Evolutionary conservation across 208 protist genomes (phyloP), one percentile per base, ranked within the genome.

Genomic region (Crithidia acanthocephali): DNA sequence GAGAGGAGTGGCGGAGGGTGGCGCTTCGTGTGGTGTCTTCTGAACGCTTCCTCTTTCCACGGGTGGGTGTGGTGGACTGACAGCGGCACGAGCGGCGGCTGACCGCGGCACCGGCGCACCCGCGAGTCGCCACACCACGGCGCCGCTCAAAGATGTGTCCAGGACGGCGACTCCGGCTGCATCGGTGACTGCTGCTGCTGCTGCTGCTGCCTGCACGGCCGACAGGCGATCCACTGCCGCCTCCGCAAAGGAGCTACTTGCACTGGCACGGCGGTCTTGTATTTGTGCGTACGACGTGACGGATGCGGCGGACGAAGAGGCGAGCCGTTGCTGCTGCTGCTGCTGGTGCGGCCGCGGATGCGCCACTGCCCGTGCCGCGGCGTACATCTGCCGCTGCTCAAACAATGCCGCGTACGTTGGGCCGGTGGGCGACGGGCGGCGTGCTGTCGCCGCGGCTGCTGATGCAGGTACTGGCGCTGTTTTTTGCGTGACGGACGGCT

Each of bases 81-180:
- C 9, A 7, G 10, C 35, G 9, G 32, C 35, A 16, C 35, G 47
- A 25, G 27, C 18, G 20, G 64, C 51, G 9, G 69, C 52, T 0
- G 28, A 61, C 2, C 42, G 69, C 7, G 61, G 61, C 8, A 32
- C 47, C 30, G 69, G 69, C 8, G 44, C 69, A 9, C 59, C 52
- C 1, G 22, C 32, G 13, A 75, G 60, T 18, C 69, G 69, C 69
- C 69, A 75, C 69, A 75, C 69, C 10, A 68, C 61, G 9, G 69
- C 61, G 22, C 47, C n/a, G 33, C 30, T 15, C 48, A 8, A 0
- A n/a, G n/a, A n/a, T n/a, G n/a, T n/a, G n/a, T n/a, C n/a, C n/a
- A n/a, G n/a, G n/a, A n/a, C 44, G 59, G 18, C 1, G 30, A 30
- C 59, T 28, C 30, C 47, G 35, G 5, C 8, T 40, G 35, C 5